A percentile compares a stretch with the other conserved stretches of the same genome.
These are phyloP conservation scores for Clavaria fumosa DNA, from an alignment of 768 basidiomycete genomes.

Conservation along the genomic window DNA sequence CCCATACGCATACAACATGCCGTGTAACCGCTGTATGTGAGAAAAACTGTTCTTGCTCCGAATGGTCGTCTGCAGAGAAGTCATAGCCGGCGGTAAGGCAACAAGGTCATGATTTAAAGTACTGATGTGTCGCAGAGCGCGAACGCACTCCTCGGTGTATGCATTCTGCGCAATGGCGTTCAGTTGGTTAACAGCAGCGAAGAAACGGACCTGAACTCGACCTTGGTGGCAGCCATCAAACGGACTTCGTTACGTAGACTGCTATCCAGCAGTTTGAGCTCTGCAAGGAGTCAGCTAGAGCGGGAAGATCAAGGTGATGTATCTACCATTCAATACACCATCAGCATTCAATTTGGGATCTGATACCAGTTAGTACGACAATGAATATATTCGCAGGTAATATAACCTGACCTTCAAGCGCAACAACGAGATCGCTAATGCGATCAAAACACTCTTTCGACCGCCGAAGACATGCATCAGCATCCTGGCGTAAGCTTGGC, in stretches of 20 bases:
- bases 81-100: constrained; percentile 48
- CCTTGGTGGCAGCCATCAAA: constrained; percentile 39
- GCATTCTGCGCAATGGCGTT: constrained; percentile 54
- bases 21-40: constrained; percentile 82
- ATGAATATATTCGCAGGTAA: neutral
- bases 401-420: constrained; percentile 32
- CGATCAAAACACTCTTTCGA: constrained; percentile 46
- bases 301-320: too few relatives aligned
- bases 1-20: constrained; percentile 84
- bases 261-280: constrained; percentile 49
- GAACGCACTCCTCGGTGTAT: constrained; percentile 52
- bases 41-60: constrained; percentile 69
- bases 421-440: constrained; percentile 32
- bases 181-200: too few relatives aligned
- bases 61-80: constrained; percentile 54
- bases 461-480: constrained; percentile 35
- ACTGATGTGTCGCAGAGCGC: constrained; percentile 60
- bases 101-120: constrained; percentile 70
- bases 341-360: constrained; percentile 37
- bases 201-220: too few relatives aligned
- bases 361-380: constrained; percentile 10
- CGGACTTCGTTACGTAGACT: constrained; percentile 46
- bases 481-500: constrained; percentile 44
- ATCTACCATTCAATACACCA: constrained; percentile 34
- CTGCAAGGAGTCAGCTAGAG: constrained; percentile 24